These are phyloP conservation scores for Fusarium sacchari DNA, from an alignment of 2,329 filamentous ascomycete genomes.

Conservation along the genomic window DNA sequence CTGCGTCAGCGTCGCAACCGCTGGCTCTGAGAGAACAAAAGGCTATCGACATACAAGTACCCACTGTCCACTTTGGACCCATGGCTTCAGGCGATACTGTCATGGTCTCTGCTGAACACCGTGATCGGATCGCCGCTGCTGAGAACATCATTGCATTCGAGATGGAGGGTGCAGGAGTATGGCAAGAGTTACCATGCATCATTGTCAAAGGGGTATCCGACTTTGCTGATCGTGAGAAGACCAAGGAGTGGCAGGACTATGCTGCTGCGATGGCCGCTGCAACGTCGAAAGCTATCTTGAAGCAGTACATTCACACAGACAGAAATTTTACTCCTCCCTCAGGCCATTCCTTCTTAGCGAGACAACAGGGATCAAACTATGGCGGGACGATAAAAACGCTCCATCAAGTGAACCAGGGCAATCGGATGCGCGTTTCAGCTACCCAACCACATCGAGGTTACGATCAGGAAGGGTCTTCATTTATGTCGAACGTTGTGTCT, in stretches of 20 bases:
- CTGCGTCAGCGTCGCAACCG: rapidly evolving
- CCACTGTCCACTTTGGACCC: not conserved
- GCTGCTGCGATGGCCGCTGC: constrained; percentile 1
- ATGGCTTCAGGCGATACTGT: constrained; percentile 53
- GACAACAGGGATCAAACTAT: not conserved
- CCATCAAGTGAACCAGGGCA: not conserved
- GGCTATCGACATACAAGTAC: rapidly evolving
- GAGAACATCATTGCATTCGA: constrained; percentile 40
- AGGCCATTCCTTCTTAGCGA: rapidly evolving
- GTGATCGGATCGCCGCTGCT: constrained; percentile 46
- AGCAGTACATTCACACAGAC: not conserved
- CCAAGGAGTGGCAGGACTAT: constrained; percentile 3
- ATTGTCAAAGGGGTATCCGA: constrained; percentile 45
- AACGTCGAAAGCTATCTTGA: not conserved
- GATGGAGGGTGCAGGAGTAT: constrained; percentile 49
- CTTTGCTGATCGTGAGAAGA: not conserved
- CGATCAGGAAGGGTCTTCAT: not conserved
- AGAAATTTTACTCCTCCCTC: rapidly evolving
- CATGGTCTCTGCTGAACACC: constrained; percentile 48
- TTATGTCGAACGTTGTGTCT: not conserved
- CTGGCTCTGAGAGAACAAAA: rapidly evolving
- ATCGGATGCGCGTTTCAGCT: not conserved
- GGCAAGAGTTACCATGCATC: constrained; percentile 49
- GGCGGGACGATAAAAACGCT: not conserved
- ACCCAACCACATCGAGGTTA: not conserved